Evolutionary conservation across 805 yeast species (phyloP), one percentile per base, ranked within the genome.

Genomic region (Lipomyces oligophaga): DNA sequence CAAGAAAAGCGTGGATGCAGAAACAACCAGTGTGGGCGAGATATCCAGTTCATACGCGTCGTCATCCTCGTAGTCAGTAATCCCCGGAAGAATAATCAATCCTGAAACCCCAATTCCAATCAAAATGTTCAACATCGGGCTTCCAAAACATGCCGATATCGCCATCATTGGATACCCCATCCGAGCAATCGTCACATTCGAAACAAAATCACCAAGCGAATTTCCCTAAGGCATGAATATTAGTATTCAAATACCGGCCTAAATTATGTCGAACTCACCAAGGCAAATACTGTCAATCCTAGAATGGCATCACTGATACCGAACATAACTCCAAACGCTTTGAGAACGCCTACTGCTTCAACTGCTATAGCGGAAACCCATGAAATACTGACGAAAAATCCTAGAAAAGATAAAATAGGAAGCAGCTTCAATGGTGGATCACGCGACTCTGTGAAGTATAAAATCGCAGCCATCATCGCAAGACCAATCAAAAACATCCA

Each of bases 101-200:
- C 90, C 88, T 56, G 85, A 83, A 4, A 82, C 59, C 0, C 97
- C 96, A 49, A 90, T 67, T 0, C 97, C 95, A 32, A 89, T 71
- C 8, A 93, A 68, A 34, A 83, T 69, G 43, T 88, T 83, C 34
- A 93, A 63, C 47, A 90, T 66, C 0, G 97, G 97, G 1, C 96
- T 87, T 0, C 97, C 97, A 63, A 89, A 83, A 60, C 97, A 89
- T 0, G 97, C 96, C 24, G 93, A 85, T n/a, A 93, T 70, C 0
- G 97, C 97, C 84, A 90, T 84, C 37, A 83, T 73, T 0, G 95
- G 85, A 67, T 78, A 80, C 0, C 95, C 96, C 73, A 85, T 76
- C 47, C 70, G 70, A 0, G 95, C 88, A 21, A 90, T 77, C 0
- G 94, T 83, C 28, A 83, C 63, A 57, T 90, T 87, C 0, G 96